These are phyloP conservation scores for Candida anglica DNA, from an alignment of 805 yeast genomes.

Conservation along the genomic window DNA sequence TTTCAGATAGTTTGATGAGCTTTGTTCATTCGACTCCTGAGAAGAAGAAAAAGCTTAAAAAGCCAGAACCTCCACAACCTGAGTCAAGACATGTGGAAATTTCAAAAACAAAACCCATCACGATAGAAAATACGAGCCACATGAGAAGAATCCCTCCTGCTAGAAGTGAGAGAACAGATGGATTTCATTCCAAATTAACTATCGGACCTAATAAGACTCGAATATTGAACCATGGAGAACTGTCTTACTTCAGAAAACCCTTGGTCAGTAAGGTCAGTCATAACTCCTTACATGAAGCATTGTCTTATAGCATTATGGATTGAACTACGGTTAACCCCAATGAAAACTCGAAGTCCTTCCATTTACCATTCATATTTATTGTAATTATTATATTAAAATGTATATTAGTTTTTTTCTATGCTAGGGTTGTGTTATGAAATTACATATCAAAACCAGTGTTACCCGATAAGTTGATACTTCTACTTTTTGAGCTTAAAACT, in stretches of 20 bases:
- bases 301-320: too few relatives aligned
- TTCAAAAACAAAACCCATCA: conserved; percentile 16
- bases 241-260: conserved; percentile 31
- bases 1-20: conserved; percentile 25
- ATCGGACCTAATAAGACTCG: conserved; percentile 40
- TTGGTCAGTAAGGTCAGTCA: conserved; percentile 40
- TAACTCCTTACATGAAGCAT: conserved; percentile 45
- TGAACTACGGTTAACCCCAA: too few relatives aligned
- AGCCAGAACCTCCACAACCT: conserved; percentile 2
- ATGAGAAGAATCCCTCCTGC: conserved; percentile 27
- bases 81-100: neutral
- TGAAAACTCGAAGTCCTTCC: too few relatives aligned
- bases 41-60: conserved; percentile 6
- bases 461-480: too few relatives aligned
- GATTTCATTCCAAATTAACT: conserved; percentile 37
- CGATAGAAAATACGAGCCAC: conserved; percentile 22
- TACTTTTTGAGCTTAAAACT: too few relatives aligned
- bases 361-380: neutral
- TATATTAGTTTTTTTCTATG: neutral
- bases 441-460: conserved; percentile 16
- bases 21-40: conserved; percentile 16
- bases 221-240: conserved; percentile 41
- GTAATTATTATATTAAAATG: neutral
- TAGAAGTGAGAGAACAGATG: conserved; percentile 21
- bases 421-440: too few relatives aligned